A percentile compares a stretch with the other conserved stretches of the same genome.
Evolutionary conservation across 352 stramenopile species (phyloP).

Genomic region (Blastocystis sp.): DNA sequence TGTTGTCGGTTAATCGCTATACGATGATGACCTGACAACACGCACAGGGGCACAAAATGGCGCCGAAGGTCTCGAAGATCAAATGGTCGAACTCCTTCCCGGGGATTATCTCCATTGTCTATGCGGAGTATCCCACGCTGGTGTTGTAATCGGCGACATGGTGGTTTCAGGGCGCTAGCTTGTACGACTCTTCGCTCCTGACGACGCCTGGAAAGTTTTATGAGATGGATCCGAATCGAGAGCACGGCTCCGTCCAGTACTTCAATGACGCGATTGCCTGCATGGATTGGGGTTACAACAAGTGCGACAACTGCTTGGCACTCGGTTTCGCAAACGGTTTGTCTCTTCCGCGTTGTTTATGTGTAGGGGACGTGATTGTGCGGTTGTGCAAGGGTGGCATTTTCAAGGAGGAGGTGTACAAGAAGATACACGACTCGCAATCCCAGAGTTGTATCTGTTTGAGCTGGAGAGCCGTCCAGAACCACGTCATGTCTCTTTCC

Average conservation of each 20-base stretch:
- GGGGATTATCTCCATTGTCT: conserved; percentile 49
- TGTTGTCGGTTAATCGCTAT: not conserved
- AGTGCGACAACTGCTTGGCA: not conserved
- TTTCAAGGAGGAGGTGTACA: conserved; percentile 34
- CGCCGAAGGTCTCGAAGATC: conserved; percentile 14
- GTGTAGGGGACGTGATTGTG: conserved; percentile 44
- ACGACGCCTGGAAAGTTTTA: conserved; percentile 32
- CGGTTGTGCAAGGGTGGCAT: conserved; percentile 4
- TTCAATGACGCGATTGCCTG: conserved; percentile 46
- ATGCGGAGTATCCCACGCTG: conserved; percentile 9
- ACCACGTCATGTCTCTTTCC: not conserved
- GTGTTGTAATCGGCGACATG: not conserved
- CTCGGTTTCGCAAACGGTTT: conserved; percentile 34
- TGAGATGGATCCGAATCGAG: conserved; percentile 40
- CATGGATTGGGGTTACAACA: conserved; percentile 40
- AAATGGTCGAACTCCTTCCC: conserved; percentile 58
- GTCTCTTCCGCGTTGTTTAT: not conserved
- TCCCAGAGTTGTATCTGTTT: conserved; percentile 29
- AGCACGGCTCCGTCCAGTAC: conserved; percentile 44
- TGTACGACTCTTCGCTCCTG: conserved; percentile 31
- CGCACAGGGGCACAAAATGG: not conserved
- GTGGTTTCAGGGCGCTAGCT: not conserved
- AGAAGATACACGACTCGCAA: conserved; percentile 28
- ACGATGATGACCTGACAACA: not conserved
- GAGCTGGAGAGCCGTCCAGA: not conserved